Evolutionary conservation across 805 yeast genomes (phyloP), one percentile per base, ranked within the genome.

Genomic region (Teunomyces atbi): DNA sequence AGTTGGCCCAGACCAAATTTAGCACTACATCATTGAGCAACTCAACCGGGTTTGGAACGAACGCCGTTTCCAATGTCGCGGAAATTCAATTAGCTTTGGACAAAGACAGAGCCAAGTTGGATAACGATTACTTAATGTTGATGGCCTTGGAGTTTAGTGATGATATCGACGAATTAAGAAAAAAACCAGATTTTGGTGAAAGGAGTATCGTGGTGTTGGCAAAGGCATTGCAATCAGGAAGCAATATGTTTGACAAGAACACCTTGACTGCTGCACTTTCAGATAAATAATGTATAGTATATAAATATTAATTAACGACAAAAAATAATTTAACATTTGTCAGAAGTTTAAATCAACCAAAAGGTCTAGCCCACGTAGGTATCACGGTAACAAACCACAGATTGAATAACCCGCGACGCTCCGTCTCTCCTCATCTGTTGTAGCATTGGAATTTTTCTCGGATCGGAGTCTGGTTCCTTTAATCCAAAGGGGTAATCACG

Each of bases 61-160:
- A 45, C 23, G 43, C 47, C 34, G 44, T 47, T 30, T 41, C 42
- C 43, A 49, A 50, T 35, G 28, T 44, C 3, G 51, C 43, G 12
- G 48, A 62, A 42, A 60, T 61, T 1, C 53, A 49, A 33, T 57
- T 60, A 18, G 54, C 57, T 1, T 46, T 68, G 28, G 48, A 53
- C 19, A 58, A 64, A 41, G 72, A 64, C 47, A 54, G 62, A 41
- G 60, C 65, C 28, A 68, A 69, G 41, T 60, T 81, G 41, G 76
- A 81, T 47, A 73, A 71, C 51, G 73, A 76, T 45, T 85, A 74
- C 54, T 61, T 85, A 57, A 70, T 68, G 28, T 55, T 81, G 49
- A 76, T 84, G 78, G 78, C 86, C 40, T 64, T 68, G 13, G 75
- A 71, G 32, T 85, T 82, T 55, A 81, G 83, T 40, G 81, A 81